Conservation (phyloP, 441 rosid genomes). For the Isatis lusitanica region DNA sequence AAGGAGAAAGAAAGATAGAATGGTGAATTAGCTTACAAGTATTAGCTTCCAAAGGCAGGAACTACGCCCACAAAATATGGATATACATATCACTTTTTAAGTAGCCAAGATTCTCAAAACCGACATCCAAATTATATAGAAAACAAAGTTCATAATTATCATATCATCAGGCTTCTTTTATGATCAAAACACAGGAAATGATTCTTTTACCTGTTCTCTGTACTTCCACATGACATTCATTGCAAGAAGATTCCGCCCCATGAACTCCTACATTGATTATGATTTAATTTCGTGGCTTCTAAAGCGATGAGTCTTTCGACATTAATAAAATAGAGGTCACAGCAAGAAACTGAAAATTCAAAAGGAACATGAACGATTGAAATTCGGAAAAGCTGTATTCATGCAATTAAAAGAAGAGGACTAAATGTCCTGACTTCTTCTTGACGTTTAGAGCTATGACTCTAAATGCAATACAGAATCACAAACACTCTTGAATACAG, state of each 20-base stretch:
- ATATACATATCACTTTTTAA: background rate
- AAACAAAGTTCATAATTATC: background rate
- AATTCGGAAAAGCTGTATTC: background rate
- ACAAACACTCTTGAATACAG: background rate
- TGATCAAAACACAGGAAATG: slow-evolving; percentile 2
- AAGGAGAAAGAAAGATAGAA: background rate
- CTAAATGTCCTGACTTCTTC: background rate
- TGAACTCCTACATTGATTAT: slow-evolving; percentile 70
- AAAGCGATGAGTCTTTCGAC: background rate
- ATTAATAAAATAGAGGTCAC: background rate
- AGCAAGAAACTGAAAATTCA: background rate
- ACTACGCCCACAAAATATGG: background rate
- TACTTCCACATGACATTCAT: slow-evolving; percentile 98
- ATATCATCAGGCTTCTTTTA: background rate
- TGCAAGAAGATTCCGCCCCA: slow-evolving; percentile 94
- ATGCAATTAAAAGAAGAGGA: background rate
- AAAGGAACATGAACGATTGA: background rate
- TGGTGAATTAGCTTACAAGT: slow-evolving; percentile 14
- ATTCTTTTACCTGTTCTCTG: slow-evolving; percentile 74
- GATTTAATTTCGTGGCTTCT: background rate
- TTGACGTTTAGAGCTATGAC: slow-evolving; percentile 4
- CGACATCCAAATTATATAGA: background rate
- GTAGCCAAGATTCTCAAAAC: slow-evolving; percentile 9
- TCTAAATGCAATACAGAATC: background rate
- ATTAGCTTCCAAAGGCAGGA: background rate